Evolutionary conservation across 2,329 filamentous ascomycete genomes (phyloP).

Genomic region (Coleophoma eucalyptorum): DNA sequence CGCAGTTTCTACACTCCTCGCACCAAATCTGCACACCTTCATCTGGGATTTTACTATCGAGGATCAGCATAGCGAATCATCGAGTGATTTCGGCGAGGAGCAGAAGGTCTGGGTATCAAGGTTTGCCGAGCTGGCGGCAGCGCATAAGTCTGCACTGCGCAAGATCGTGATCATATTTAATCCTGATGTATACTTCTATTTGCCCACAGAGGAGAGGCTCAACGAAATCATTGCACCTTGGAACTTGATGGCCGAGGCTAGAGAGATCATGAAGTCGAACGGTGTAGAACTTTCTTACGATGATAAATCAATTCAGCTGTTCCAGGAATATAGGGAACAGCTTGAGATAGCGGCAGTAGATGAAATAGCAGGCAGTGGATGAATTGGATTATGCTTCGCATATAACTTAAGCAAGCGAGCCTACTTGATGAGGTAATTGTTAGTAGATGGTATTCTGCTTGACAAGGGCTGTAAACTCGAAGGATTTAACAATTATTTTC

Average conservation of each 20-base stretch:
- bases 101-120: slow-evolving; percentile 4
- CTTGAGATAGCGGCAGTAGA: no score
- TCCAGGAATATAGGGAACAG: no score
- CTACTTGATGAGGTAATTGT: no score
- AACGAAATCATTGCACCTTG: not conserved
- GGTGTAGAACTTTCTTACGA: not conserved
- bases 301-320: not conserved
- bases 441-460: no score
- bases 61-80: slow-evolving; percentile 5
- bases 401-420: no score
- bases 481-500: no score
- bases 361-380: no score
- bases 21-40: slow-evolving; percentile 3
- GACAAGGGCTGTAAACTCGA: no score
- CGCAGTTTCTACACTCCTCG: not conserved
- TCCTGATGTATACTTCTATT: not conserved
- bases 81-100: not conserved
- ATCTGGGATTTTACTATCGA: slow-evolving; percentile 5
- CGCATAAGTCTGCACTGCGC: not conserved
- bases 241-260: slow-evolving; percentile 4
- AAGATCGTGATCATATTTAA: slow-evolving; percentile 6
- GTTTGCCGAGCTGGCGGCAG: slow-evolving; percentile 3
- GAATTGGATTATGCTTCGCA: no score
- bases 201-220: not conserved
- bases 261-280: not conserved